Percentiles rank a stretch among this genome's conserved stretches.
phyloP scores from a whole-genome alignment of 1,284 basidiomycete genomes.

The Psilocybe mexicana region DNA sequence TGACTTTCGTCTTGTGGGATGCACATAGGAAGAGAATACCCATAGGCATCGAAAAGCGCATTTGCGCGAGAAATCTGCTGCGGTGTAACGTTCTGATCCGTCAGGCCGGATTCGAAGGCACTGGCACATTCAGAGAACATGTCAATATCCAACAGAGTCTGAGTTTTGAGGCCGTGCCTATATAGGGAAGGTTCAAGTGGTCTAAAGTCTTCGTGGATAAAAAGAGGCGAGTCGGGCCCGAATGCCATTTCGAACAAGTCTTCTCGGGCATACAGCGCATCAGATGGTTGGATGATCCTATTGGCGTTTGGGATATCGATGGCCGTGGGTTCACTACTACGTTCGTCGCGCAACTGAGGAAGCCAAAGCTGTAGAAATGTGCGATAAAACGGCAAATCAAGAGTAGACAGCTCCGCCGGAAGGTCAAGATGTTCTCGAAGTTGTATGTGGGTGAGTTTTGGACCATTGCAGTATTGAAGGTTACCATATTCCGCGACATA shows the following conservation, averaged over 20 bases:
- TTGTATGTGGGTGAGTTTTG: constrained; percentile 18
- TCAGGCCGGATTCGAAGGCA: constrained; percentile 22
- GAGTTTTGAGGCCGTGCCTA: constrained; percentile 29
- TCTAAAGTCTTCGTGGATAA: constrained; percentile 30
- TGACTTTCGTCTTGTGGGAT: constrained; percentile 8
- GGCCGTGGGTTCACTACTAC: not conserved
- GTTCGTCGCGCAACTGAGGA: not conserved
- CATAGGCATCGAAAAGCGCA: constrained; percentile 36
- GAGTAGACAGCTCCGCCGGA: constrained; percentile 22
- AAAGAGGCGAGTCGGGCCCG: constrained; percentile 26
- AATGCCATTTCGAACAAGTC: constrained; percentile 37
- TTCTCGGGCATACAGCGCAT: constrained; percentile 33
- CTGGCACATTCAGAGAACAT: constrained; percentile 36
- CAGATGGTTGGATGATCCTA: constrained; percentile 22
- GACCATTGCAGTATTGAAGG: constrained; percentile 17
- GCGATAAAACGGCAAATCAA: constrained; percentile 20
- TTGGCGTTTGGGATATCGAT: constrained; percentile 32
- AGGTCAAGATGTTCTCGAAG: constrained; percentile 24
- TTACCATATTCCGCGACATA: constrained; percentile 16
- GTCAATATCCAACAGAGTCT: constrained; percentile 27
- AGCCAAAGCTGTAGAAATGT: constrained; percentile 19
- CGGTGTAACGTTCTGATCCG: constrained; percentile 4
- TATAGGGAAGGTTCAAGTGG: constrained; percentile 28
- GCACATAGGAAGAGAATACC: constrained; percentile 31
- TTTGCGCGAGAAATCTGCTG: constrained; percentile 25